Evolutionary conservation across 2,329 filamentous ascomycete species (phyloP), one percentile per base, ranked within the genome.

Genomic region (Xylariaceae sp.): DNA sequence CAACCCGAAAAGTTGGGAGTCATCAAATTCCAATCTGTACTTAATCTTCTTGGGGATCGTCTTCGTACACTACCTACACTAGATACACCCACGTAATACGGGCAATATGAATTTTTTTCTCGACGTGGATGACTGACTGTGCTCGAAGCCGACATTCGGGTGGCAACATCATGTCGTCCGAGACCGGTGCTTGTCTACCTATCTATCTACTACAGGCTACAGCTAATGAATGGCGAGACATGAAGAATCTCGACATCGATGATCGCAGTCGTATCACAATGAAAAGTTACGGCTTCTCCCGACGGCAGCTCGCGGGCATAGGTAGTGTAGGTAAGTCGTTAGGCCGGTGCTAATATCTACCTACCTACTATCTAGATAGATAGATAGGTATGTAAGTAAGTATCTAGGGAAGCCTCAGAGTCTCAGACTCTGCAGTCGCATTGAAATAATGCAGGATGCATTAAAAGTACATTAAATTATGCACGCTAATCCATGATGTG

Each of bases 121-220:
- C 19, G 19, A 19, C 19, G 19, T 34, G 31, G 27, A 51, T 57
- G 55, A 54, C 51, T 57, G 47, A 26, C 30, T 19, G 11, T 5
- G 34, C 31, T 50, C 41, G 46, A 57, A 19, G 56, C 53, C 56
- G 56, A 51, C 50, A 3, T 32, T 53, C 56, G 56, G 50, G 53
- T 58, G 56, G 56, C 56, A 44, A 53, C 29, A 50, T 12, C 11
- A 9, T 32, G 9, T 37, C 44, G 46, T 59, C 57, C 57, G 57
- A 59, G 45, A 59, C 50, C 57, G 57, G 57, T 52, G 54, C 19
- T n/a, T 7, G 37, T 51, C 11, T 11, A 11, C 8, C 35, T 37
- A 19, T 19, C 19, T 19, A 19, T 19, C 19, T 19, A 19, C 19
- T 19, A 19, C 19, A 2, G 19, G 19, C 19, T 19, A 19, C 19